Evolutionary conservation across 768 basidiomycete genomes (phyloP).

Genomic region (Trametes cingulata): DNA sequence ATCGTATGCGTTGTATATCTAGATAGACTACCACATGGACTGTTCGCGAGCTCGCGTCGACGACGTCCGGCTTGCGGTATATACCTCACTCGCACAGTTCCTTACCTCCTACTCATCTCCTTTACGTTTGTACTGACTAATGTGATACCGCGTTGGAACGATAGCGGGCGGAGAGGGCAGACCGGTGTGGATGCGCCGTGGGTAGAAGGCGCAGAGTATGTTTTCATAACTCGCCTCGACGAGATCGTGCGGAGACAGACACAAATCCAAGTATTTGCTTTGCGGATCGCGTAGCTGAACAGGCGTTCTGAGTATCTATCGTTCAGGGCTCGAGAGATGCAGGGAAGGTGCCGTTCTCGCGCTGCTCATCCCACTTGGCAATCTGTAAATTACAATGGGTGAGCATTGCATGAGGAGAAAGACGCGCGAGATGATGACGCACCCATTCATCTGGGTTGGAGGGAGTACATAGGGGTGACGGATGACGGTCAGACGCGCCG

Average conservation of each 20-base stretch:
- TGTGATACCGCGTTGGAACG: background rate
- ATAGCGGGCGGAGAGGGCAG: too few relatives aligned
- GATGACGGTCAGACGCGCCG: background rate
- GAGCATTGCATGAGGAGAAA: background rate
- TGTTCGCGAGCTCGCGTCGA: background rate
- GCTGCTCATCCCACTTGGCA: constrained; percentile 90
- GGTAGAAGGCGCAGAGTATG: background rate
- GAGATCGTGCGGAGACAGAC: too few relatives aligned
- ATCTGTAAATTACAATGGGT: constrained; percentile 47
- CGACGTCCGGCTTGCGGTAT: background rate
- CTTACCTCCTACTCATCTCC: background rate
- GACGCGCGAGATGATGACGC: background rate
- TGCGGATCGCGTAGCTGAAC: background rate
- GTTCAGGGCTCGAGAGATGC: constrained; percentile 79
- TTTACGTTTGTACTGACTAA: constrained; percentile 6
- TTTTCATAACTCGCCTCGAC: background rate
- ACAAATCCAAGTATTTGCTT: background rate
- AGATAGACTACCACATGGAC: constrained; percentile 2
- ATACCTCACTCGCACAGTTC: background rate
- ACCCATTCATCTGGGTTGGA: constrained; percentile 85
- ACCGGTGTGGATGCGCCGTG: too few relatives aligned
- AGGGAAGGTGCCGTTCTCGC: constrained; percentile 91
- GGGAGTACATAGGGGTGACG: background rate
- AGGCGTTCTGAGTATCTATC: constrained; percentile 1
- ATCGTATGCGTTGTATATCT: constrained; percentile 67